phyloP scores from a whole-genome alignment of 1,284 basidiomycete species.

The Cryptococcus jaspeensis region DNA sequence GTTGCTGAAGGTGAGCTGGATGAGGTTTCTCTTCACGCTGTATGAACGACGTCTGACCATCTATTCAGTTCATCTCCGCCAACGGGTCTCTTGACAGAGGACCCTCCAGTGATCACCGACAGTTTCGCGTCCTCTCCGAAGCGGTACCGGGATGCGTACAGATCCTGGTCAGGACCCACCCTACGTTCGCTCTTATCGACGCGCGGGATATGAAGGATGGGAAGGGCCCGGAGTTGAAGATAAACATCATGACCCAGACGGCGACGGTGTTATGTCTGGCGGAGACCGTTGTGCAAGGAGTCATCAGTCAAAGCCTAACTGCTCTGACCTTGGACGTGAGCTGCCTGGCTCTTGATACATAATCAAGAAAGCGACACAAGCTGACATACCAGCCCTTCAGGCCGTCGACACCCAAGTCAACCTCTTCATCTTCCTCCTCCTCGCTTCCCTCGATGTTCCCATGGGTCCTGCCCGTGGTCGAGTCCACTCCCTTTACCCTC shows the following conservation, averaged over 20 bases:
- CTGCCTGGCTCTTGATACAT: not conserved
- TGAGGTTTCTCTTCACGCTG: not conserved
- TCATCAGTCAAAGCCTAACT: conserved; percentile 18
- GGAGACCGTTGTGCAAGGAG: conserved; percentile 24
- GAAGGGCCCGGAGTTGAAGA: conserved; percentile 5
- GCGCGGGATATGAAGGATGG: not conserved
- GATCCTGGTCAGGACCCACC: conserved; percentile 32
- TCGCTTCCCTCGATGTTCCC: conserved; percentile 23
- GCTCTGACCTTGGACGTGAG: conserved; percentile 21
- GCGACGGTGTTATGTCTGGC: conserved; percentile 28
- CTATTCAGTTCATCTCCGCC: conserved; percentile 7
- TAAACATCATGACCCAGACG: conserved; percentile 19
- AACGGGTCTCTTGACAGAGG: conserved; percentile 4
- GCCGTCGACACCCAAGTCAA: conserved; percentile 24
- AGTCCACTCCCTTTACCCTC: conserved; percentile 34
- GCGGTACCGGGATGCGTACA: conserved; percentile 25
- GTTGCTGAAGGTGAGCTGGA: conserved; percentile 26
- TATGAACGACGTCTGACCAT: not conserved
- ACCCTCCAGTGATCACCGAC: not conserved
- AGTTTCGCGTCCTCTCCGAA: conserved; percentile 16
- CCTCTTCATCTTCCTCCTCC: conserved; percentile 31
- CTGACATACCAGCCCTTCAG: conserved; percentile 1
- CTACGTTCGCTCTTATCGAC: conserved; percentile 14
- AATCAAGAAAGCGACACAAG: not conserved
- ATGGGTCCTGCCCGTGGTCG: conserved; percentile 13